Evolutionary conservation across 345 rosid species (phyloP).

Genomic region (Erysimum cheiranthoides): DNA sequence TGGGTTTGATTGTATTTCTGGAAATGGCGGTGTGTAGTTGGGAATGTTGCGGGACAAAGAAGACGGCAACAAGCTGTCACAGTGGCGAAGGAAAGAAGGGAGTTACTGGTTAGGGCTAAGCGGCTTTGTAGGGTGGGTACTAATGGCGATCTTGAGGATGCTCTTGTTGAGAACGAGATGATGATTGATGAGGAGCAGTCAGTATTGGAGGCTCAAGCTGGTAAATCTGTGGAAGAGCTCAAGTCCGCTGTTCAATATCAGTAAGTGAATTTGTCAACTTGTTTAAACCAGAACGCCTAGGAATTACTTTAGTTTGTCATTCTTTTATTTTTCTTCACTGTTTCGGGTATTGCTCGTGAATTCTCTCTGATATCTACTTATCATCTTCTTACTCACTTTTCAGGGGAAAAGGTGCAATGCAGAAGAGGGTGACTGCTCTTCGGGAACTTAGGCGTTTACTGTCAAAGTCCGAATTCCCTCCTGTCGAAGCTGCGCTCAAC

Average conservation of each 20-base stretch:
- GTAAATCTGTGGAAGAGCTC: conserved; percentile 72
- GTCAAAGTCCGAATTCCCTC: conserved; percentile 85
- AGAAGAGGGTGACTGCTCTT: conserved; percentile 80
- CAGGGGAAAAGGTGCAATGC: conserved; percentile 92
- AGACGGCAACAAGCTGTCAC: conserved; percentile 85
- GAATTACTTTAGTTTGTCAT: neutral
- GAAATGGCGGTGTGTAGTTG: conserved; percentile 55
- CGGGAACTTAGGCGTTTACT: conserved; percentile 85
- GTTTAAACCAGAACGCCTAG: neutral
- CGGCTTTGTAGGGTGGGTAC: conserved; percentile 82
- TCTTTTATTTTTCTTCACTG: conserved; percentile 10
- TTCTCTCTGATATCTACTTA: neutral
- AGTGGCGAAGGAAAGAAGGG: conserved; percentile 91
- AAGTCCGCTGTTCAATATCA: conserved; percentile 70
- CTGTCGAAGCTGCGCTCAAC: conserved; percentile 73
- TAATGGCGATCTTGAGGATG: conserved; percentile 51
- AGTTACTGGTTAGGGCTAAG: conserved; percentile 82
- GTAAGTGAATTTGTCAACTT: conserved; percentile 54
- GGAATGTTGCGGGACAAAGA: conserved; percentile 79
- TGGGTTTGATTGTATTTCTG: conserved; percentile 35
- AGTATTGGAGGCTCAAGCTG: conserved; percentile 68
- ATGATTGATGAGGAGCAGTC: conserved; percentile 79
- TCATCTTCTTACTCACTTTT: conserved; percentile 30
- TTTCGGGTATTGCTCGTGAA: neutral
- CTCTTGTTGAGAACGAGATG: conserved; percentile 62